A percentile compares a stretch with the other conserved stretches of the same genome.
Evolutionary conservation across 202 grass and related monocot species (phyloP).

Genomic region (Dendrocalamus latiflorus): DNA sequence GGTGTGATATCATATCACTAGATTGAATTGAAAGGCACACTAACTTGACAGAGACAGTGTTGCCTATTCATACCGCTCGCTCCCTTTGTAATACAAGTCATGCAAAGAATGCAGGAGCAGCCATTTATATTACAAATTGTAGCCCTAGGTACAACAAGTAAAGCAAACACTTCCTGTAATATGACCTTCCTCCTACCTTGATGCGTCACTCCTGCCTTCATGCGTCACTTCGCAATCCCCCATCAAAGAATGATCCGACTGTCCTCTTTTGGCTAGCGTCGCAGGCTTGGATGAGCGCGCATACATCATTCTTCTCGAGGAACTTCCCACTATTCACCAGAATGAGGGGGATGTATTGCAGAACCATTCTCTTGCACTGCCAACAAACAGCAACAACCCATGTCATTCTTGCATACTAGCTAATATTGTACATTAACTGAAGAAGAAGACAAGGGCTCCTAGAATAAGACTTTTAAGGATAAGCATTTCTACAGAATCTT

Average conservation of each 20-base stretch:
- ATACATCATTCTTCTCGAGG: constrained; percentile 71
- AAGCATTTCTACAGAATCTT: not conserved
- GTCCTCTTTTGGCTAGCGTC: constrained; percentile 10
- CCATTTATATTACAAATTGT: no score
- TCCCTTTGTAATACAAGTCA: no score
- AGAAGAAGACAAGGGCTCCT: not conserved
- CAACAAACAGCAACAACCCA: not conserved
- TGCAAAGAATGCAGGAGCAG: no score
- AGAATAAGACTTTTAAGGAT: not conserved
- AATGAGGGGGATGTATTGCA: constrained; percentile 74
- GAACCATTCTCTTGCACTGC: constrained; percentile 92
- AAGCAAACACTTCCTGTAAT: not conserved
- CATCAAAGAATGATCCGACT: not conserved
- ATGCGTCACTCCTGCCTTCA: no score
- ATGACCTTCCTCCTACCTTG: no score
- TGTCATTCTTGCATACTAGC: not conserved
- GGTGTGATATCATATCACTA: no score
- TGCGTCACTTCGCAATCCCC: not conserved
- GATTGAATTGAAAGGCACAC: no score
- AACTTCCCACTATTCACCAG: constrained; percentile 81
- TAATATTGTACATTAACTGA: not conserved
- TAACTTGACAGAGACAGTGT: no score
- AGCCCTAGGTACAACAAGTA: not conserved
- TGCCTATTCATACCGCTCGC: no score
- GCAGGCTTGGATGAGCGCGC: constrained; percentile 55